phyloP scores from a whole-genome alignment of 2,329 filamentous ascomycete genomes.

The Myriosclerotinia duriaeana region DNA sequence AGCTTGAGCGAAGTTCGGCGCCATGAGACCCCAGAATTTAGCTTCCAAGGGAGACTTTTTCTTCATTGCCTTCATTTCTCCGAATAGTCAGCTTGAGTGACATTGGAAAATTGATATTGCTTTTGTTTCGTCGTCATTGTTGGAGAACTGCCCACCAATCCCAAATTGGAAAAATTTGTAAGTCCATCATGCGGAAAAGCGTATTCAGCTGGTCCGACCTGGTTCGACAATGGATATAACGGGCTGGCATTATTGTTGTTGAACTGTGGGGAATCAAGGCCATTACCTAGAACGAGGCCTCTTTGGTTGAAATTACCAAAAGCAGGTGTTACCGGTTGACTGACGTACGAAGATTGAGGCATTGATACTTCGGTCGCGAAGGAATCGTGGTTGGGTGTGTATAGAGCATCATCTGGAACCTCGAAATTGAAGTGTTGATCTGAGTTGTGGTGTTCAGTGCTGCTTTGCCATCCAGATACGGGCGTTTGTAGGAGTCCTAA shows the following conservation, averaged over 20 bases:
- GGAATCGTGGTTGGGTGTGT: slow-evolving; percentile 35
- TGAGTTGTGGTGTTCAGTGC: slow-evolving; percentile 26
- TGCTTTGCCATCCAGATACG: slow-evolving; percentile 27
- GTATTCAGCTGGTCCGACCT: slow-evolving; percentile 34
- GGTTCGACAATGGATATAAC: slow-evolving; percentile 33
- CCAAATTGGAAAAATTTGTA: slow-evolving; percentile 24
- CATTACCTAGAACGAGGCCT: slow-evolving; percentile 27
- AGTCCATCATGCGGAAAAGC: slow-evolving; percentile 31
- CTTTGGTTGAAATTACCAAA: slow-evolving; percentile 37
- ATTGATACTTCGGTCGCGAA: slow-evolving; percentile 36
- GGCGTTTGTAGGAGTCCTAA: slow-evolving; percentile 26
- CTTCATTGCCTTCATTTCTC: slow-evolving; percentile 32
- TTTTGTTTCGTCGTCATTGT: slow-evolving; percentile 37
- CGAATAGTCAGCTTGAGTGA: slow-evolving; percentile 39
- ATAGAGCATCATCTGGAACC: slow-evolving; percentile 36
- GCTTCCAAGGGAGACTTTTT: background rate
- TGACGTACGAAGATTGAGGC: slow-evolving; percentile 36
- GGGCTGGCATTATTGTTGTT: slow-evolving; percentile 33
- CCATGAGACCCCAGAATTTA: background rate
- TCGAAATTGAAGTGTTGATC: slow-evolving; percentile 35
- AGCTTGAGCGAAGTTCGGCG: background rate
- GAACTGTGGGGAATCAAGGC: slow-evolving; percentile 33
- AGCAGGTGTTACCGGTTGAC: slow-evolving; percentile 39
- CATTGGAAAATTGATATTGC: slow-evolving; percentile 41
- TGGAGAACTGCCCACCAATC: slow-evolving; percentile 27